A percentile compares a stretch with the other conserved stretches of the same genome.
Evolutionary conservation across 768 basidiomycete species (phyloP).

Genomic region (Hericium erinaceus): DNA sequence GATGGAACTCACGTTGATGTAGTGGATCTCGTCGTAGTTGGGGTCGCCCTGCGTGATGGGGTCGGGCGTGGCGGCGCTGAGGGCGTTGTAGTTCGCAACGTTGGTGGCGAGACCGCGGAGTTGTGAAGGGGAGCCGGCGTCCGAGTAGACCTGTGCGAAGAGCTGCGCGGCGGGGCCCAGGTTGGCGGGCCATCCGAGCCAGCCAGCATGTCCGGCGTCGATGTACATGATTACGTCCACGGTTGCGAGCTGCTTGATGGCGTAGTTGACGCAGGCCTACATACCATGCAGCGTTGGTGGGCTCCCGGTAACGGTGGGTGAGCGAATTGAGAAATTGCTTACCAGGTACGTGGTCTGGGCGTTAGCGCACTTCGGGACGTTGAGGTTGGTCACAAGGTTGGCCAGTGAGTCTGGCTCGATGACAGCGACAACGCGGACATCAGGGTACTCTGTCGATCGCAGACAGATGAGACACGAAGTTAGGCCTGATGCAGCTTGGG

Average conservation of each 20-base stretch:
- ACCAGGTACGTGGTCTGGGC: slow-evolving; percentile 45
- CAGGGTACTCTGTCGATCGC: slow-evolving; percentile 34
- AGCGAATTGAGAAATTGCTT: slow-evolving; percentile 1
- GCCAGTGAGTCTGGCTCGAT: slow-evolving; percentile 62
- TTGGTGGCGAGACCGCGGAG: slow-evolving; percentile 53
- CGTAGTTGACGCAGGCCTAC: slow-evolving; percentile 42
- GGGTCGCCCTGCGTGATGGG: slow-evolving; percentile 50
- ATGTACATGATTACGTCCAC: slow-evolving; percentile 54
- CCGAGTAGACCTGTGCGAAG: slow-evolving; percentile 39
- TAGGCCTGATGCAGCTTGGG: background rate
- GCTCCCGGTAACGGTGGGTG: background rate
- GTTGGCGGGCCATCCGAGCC: slow-evolving; percentile 65
- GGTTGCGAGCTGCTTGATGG: slow-evolving; percentile 43
- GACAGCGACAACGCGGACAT: slow-evolving; percentile 54
- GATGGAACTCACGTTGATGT: slow-evolving; percentile 35
- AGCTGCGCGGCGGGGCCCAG: slow-evolving; percentile 47
- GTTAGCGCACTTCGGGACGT: slow-evolving; percentile 43
- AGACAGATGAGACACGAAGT: background rate
- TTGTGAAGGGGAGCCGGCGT: slow-evolving; percentile 41
- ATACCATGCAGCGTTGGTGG: background rate
- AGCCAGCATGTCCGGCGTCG: slow-evolving; percentile 50
- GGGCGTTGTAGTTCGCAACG: slow-evolving; percentile 27
- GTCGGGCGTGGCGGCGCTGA: slow-evolving; percentile 41
- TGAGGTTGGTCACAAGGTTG: slow-evolving; percentile 62
- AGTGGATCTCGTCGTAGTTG: slow-evolving; percentile 54